Conservation (phyloP, 1,284 basidiomycete genomes). For the Ganoderma lingzhi region DNA sequence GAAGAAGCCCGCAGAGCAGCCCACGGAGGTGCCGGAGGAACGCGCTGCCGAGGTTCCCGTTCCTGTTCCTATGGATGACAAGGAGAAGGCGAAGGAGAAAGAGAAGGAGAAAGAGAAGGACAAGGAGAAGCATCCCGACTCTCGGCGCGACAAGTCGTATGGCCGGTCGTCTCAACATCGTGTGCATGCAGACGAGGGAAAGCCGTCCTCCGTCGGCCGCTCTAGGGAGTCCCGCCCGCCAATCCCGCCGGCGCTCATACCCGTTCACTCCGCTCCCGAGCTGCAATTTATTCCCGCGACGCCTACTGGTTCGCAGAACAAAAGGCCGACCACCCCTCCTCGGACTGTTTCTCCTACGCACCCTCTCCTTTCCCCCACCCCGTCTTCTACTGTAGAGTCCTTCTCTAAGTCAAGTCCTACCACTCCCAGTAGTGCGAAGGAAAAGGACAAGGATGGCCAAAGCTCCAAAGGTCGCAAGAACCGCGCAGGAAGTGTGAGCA, state of each 20-base stretch:
- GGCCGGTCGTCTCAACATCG: conserved; percentile 22
- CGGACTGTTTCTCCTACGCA: conserved; percentile 56
- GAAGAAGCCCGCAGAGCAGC: conserved; percentile 21
- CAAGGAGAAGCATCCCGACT: conserved; percentile 12
- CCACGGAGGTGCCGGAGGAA: conserved; percentile 32
- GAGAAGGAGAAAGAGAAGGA: not conserved
- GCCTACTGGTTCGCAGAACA: conserved; percentile 57
- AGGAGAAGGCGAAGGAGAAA: not conserved
- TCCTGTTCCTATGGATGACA: not conserved
- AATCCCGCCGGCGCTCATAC: conserved; percentile 34
- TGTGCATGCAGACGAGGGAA: conserved; percentile 24
- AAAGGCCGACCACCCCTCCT: conserved; percentile 60
- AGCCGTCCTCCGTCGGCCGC: conserved; percentile 27
- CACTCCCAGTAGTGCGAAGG: conserved; percentile 60
- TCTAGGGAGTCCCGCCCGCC: conserved; percentile 34
- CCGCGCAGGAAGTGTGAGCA: conserved; percentile 87
- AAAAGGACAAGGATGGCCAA: conserved; percentile 45
- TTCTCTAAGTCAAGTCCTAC: conserved; percentile 66
- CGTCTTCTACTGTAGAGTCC: conserved; percentile 56
- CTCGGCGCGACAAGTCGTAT: conserved; percentile 25
- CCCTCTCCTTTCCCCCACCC: conserved; percentile 65
- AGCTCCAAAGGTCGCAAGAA: conserved; percentile 66
- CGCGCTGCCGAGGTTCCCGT: conserved; percentile 40
- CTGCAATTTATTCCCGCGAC: conserved; percentile 79
- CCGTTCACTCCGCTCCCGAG: conserved; percentile 54